Evolutionary conservation across 495 filamentous ascomycete genomes (phyloP).

Genomic region (Cudoniella acicularis): DNA sequence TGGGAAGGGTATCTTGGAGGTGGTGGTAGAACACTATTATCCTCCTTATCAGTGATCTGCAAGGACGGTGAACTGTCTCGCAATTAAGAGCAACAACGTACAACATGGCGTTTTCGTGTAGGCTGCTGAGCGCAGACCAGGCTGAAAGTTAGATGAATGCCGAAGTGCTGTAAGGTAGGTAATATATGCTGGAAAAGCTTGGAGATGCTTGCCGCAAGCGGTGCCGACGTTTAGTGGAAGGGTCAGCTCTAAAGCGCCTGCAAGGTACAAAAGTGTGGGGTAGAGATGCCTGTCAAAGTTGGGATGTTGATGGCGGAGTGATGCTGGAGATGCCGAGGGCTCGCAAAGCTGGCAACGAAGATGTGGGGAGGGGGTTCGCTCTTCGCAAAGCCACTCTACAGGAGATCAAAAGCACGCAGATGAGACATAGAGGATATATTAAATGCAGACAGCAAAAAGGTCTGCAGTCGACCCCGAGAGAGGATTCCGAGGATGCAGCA

Average conservation of each 20-base stretch:
- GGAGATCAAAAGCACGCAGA: background rate
- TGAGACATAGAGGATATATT: background rate
- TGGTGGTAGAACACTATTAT: conserved; percentile 39
- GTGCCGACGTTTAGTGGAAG: background rate
- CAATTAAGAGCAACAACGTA: conserved; percentile 7
- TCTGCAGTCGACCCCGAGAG: background rate
- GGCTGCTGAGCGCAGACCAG: conserved; percentile 19
- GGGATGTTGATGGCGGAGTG: background rate
- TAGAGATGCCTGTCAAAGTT: conserved; percentile 12
- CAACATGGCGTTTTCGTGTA: conserved; percentile 20
- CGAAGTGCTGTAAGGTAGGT: background rate
- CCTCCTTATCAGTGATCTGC: conserved; percentile 22
- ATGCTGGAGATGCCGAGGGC: background rate
- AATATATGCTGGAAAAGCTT: background rate
- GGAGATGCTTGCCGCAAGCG: background rate
- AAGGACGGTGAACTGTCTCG: background rate
- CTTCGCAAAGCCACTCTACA: background rate
- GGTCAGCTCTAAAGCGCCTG: conserved; percentile 11
- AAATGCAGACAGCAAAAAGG: background rate
- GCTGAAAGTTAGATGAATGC: background rate
- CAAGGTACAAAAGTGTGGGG: conserved; percentile 23
- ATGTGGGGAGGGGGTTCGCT: background rate
- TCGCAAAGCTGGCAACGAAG: background rate
- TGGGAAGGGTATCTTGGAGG: conserved; percentile 77
- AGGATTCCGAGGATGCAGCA: no score